phyloP scores from a whole-genome alignment of 2,329 filamentous ascomycete genomes.

The Macroventuria anomochaeta region DNA sequence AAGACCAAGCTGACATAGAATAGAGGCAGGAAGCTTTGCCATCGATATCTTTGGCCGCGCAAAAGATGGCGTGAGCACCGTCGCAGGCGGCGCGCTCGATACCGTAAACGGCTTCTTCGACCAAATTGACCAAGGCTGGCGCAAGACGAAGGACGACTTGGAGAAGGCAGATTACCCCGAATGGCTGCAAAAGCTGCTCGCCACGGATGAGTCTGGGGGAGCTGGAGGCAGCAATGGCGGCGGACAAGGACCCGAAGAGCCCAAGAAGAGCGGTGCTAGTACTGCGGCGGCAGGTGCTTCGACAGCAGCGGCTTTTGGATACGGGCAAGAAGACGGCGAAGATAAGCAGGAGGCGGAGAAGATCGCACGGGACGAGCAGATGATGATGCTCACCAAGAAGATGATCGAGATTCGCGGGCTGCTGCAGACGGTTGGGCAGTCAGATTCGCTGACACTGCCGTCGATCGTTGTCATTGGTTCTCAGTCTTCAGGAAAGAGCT shows the following conservation, averaged over 20 bases:
- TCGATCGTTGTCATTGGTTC: conserved; percentile 99
- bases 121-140: conserved; percentile 81
- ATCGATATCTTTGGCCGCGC: conserved; percentile 77
- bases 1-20: conserved; percentile 49
- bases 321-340: conserved; percentile 72
- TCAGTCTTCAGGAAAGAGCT: conserved; percentile 97
- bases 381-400: conserved; percentile 99
- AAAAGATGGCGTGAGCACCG: conserved; percentile 70
- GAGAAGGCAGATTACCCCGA: conserved; percentile 72
- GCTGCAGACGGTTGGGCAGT: conserved; percentile 89
- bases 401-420: conserved; percentile 99
- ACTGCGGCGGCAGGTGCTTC: conserved; percentile 71
- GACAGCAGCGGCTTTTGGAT: conserved; percentile 78
- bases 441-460: conserved; percentile 82
- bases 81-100: conserved; percentile 73
- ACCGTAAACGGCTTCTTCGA: conserved; percentile 76
- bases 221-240: conserved; percentile 48
- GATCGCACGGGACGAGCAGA: conserved; percentile 88
- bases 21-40: conserved; percentile 77
- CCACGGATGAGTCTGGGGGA: conserved; percentile 48
- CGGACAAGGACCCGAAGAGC: conserved; percentile 53
- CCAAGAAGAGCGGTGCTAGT: conserved; percentile 61
- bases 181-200: conserved; percentile 79
- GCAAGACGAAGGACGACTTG: conserved; percentile 79
- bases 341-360: conserved; percentile 70